Base-by-base conservation (phyloP, 495 filamentous ascomycete species). In the Neohortaea acidophila region DNA sequence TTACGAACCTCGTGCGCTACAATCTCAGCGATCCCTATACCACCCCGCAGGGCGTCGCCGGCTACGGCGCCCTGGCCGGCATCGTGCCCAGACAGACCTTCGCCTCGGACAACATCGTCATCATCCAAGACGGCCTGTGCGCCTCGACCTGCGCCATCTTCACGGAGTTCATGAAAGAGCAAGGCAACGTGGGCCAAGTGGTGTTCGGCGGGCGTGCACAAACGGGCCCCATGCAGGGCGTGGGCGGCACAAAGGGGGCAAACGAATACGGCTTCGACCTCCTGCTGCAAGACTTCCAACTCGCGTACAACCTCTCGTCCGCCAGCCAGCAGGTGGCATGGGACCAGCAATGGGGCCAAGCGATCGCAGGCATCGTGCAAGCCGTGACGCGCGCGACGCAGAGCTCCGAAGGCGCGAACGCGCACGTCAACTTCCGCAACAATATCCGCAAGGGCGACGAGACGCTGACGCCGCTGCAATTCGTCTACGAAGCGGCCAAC, bases 71-170 rank as follows among this genome's bases (percentile, higher is more conserved):
- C 22, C 52, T 26, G 36, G 70, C 39, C 51, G 67, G 24, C 25
- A 65, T 66, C 18, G 2, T n/a, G 4, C 22, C 21, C 5, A n/a
- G 10, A 10, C 23, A 48, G 20, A 44, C 41, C 13, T 58, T 60
- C 38, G 43, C 43, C n/a, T 32, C 50, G 8, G 51, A 52, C 8
- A 47, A 59, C 40, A 56, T 59, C 33, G 45, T 57, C 13, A 35
- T 59, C 19, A 42, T 59, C 32, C 48, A 48, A 19, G 68, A 74
- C 41, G 62, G 62, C 21, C 34, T 60, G 30, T 74, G 69, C 48
- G 58, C 56, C 13, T 69, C 63, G 0, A 56, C 68, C 22, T 74
- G 68, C 47, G 54, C 63, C 2, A 44, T 68, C n/a, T 72, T 74
- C 49, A 52, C 60, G 17, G 69, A 74, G 48, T 51, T 68, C 37